Evolutionary conservation across 2,329 filamentous ascomycete genomes (phyloP).

Genomic region (Talaromyces sp.): DNA sequence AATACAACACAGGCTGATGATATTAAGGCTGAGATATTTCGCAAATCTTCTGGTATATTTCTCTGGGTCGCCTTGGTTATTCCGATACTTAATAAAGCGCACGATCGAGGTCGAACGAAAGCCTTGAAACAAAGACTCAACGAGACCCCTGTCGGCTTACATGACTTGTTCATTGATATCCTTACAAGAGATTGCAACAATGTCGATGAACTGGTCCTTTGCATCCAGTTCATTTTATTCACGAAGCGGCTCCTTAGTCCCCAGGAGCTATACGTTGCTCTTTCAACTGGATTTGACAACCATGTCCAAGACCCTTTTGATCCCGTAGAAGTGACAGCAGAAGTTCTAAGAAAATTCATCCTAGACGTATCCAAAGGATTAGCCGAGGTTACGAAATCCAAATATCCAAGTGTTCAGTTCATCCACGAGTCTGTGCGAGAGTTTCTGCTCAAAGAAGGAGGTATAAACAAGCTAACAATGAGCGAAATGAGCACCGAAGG

Average conservation of each 20-base stretch:
- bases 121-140: constrained; percentile 26
- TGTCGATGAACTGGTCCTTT: constrained; percentile 19
- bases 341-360: not conserved
- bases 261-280: not conserved
- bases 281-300: not conserved
- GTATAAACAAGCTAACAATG: constrained; percentile 24
- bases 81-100: constrained; percentile 44
- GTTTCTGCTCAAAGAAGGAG: constrained; percentile 40
- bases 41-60: constrained; percentile 45
- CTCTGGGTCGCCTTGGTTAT: constrained; percentile 47
- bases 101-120: constrained; percentile 25
- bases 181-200: constrained; percentile 47
- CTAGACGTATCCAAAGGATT: constrained; percentile 38
- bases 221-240: not conserved
- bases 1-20: not conserved
- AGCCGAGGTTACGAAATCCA: constrained; percentile 40
- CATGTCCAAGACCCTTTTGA: not conserved
- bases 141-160: constrained; percentile 43
- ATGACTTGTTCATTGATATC: constrained; percentile 52
- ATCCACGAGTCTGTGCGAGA: constrained; percentile 43
- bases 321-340: not conserved
- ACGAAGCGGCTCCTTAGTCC: not conserved
- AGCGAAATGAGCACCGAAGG: not conserved
- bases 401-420: constrained; percentile 44
- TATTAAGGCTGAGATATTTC: constrained; percentile 25